phyloP scores from a whole-genome alignment of 768 basidiomycete genomes.

The Vishniacozyma victoriae region DNA sequence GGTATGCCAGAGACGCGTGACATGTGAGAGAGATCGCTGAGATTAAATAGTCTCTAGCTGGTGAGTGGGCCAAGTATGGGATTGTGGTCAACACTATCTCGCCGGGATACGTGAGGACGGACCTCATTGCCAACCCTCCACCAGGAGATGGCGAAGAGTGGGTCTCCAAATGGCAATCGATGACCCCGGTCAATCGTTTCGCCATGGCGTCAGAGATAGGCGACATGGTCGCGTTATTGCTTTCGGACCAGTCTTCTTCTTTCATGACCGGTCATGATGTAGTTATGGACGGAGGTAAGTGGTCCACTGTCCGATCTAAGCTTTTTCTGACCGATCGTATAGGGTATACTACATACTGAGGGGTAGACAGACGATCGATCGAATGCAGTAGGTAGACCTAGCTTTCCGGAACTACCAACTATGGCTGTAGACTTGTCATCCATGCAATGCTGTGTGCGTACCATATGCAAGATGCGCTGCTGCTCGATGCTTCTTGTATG shows the following conservation, averaged over 20 bases:
- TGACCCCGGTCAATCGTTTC: slow-evolving; percentile 41
- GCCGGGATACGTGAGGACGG: slow-evolving; percentile 44
- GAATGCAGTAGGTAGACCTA: too few relatives aligned
- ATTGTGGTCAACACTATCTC: slow-evolving; percentile 42
- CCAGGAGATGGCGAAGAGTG: slow-evolving; percentile 14
- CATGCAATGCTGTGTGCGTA: too few relatives aligned
- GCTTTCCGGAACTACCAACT: too few relatives aligned
- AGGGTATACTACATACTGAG: not conserved
- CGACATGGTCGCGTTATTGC: slow-evolving; percentile 32
- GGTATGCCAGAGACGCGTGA: slow-evolving; percentile 11
- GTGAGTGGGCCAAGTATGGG: slow-evolving; percentile 44
- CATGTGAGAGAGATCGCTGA: not conserved
- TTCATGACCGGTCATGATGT: slow-evolving; percentile 47
- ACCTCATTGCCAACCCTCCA: slow-evolving; percentile 39
- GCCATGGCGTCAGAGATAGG: slow-evolving; percentile 38
- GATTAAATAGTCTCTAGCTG: slow-evolving; percentile 26
- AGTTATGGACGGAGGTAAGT: slow-evolving; percentile 44
- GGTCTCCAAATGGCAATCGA: slow-evolving; percentile 31
- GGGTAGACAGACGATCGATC: too few relatives aligned
- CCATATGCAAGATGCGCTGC: too few relatives aligned
- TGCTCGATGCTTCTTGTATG: too few relatives aligned
- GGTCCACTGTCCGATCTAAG: not conserved
- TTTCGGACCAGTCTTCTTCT: slow-evolving; percentile 17
- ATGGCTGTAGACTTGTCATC: too few relatives aligned
- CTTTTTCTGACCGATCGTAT: too few relatives aligned